phyloP scores from a whole-genome alignment of 768 basidiomycete genomes.

The Tephrocybe sp. region DNA sequence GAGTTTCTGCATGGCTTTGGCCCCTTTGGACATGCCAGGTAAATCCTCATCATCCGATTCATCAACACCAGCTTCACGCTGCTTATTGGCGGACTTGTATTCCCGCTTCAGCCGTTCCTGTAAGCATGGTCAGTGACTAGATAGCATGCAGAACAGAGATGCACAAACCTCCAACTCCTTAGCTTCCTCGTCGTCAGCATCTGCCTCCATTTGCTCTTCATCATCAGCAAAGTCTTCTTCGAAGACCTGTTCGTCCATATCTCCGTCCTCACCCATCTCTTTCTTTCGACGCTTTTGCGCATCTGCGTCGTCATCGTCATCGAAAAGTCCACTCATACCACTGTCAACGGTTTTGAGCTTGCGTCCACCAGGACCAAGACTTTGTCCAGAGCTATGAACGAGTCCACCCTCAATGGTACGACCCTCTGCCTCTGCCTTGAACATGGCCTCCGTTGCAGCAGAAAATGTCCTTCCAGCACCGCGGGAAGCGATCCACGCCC shows the following conservation, averaged over 20 bases:
- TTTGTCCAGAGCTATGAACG: slow-evolving; percentile 50
- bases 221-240: slow-evolving; percentile 88
- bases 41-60: slow-evolving; percentile 75
- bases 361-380: slow-evolving; percentile 68
- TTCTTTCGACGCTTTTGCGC: slow-evolving; percentile 44
- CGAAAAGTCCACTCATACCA: slow-evolving; percentile 58
- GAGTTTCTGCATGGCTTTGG: slow-evolving; percentile 81
- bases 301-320: slow-evolving; percentile 63
- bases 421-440: slow-evolving; percentile 63
- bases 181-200: slow-evolving; percentile 79
- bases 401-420: slow-evolving; percentile 37
- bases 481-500: slow-evolving; percentile 66
- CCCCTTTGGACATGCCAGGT: slow-evolving; percentile 59
- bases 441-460: slow-evolving; percentile 60
- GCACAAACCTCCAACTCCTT: slow-evolving; percentile 72
- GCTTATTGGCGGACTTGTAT: slow-evolving; percentile 75
- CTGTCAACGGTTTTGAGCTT: slow-evolving; percentile 67
- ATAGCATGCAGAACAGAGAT: not conserved
- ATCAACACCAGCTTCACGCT: slow-evolving; percentile 64
- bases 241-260: slow-evolving; percentile 77
- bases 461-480: slow-evolving; percentile 55
- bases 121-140: slow-evolving; percentile 9
- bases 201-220: slow-evolving; percentile 72
- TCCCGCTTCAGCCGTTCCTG: slow-evolving; percentile 85
- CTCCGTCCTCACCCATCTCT: slow-evolving; percentile 74